Conservation (phyloP, 1,284 basidiomycete species). For the Laetiporus sulphureus region DNA sequence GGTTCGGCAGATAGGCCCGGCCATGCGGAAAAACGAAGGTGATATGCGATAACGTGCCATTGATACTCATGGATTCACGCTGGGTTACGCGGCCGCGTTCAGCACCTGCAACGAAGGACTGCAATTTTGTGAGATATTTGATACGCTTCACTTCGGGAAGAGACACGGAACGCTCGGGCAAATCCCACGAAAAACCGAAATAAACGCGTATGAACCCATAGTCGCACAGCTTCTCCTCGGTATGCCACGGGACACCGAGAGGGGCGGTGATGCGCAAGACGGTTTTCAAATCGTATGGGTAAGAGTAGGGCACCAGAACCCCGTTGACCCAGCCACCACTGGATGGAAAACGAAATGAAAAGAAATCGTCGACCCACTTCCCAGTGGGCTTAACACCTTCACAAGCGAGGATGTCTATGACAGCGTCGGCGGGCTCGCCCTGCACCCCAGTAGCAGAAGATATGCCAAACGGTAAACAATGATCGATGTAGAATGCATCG, state of each 20-base stretch:
- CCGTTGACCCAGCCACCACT: no score
- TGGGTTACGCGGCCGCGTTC: neutral
- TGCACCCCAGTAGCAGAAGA: neutral
- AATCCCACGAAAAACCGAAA: neutral
- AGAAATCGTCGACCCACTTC: neutral
- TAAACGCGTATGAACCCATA: neutral
- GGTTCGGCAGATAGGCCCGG: neutral
- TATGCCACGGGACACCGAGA: neutral
- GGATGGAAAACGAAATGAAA: neutral
- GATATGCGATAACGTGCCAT: neutral
- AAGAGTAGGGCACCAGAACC: neutral
- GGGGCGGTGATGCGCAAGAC: neutral
- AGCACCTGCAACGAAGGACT: neutral
- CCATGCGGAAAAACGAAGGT: neutral
- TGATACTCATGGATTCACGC: neutral
- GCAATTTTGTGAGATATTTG: neutral
- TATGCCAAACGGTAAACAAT: neutral
- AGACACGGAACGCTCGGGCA: neutral
- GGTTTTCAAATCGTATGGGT: neutral
- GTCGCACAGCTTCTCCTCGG: neutral
- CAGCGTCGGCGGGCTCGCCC: neutral
- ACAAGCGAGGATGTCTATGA: neutral
- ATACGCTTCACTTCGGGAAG: neutral
- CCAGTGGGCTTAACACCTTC: neutral
- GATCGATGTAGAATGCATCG: neutral